These are phyloP conservation scores for Xylaria venustula DNA, from an alignment of 495 filamentous ascomycete genomes.

Conservation along the genomic window DNA sequence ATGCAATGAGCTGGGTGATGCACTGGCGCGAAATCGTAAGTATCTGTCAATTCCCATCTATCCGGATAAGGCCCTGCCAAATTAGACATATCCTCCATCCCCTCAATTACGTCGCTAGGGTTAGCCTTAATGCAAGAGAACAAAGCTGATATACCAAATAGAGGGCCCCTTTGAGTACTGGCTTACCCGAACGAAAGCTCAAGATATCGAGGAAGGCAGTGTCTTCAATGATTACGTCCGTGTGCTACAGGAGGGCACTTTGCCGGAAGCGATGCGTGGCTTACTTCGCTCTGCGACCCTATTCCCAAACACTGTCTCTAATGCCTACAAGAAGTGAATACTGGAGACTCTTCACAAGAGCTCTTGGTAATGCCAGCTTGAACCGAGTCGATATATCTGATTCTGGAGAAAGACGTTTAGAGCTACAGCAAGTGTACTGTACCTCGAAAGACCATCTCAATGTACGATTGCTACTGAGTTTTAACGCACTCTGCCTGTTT, in stretches of 20 bases:
- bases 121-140: no score
- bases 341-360: background rate
- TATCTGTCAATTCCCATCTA: background rate
- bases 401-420: background rate
- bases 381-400: background rate
- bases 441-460: no score
- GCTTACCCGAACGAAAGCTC: conserved; percentile 35
- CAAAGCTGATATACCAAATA: conserved; percentile 15
- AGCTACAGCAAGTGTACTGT: no score
- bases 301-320: conserved; percentile 22
- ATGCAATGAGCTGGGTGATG: conserved; percentile 39
- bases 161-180: conserved; percentile 48
- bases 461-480: no score
- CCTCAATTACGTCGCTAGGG: no score
- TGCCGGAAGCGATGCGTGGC: conserved; percentile 33
- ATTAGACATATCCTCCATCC: no score
- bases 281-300: conserved; percentile 34
- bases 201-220: conserved; percentile 30
- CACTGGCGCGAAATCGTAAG: conserved; percentile 39
- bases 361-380: background rate
- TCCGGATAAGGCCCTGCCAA: background rate
- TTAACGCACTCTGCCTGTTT: no score
- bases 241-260: conserved; percentile 26
- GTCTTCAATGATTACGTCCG: conserved; percentile 35
- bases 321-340: conserved; percentile 10